Conservation (phyloP, 306 rosid genomes). For the Malus fusca region DNA sequence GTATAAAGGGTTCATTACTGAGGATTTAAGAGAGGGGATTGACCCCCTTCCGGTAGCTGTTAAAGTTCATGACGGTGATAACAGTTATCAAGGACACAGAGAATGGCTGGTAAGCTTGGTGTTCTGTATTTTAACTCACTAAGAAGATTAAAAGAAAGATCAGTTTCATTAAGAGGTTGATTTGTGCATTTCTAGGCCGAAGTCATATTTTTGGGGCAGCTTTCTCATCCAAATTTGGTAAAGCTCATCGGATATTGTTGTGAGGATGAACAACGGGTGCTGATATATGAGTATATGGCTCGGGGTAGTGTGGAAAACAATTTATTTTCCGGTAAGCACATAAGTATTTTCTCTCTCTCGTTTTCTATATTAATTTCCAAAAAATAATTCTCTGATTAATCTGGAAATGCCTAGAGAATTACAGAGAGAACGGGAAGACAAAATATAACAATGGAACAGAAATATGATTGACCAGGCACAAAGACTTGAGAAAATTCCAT, state of each 20-base stretch:
- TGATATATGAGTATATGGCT: conserved; percentile 86
- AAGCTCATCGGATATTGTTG: conserved; percentile 95
- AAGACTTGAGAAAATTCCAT: too few relatives aligned
- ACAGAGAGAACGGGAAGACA: background rate
- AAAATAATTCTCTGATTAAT: background rate
- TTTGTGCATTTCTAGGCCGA: conserved; percentile 71
- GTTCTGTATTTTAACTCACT: conserved; percentile 4
- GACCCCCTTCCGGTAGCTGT: conserved; percentile 73
- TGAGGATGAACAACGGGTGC: conserved; percentile 85
- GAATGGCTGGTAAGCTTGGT: conserved; percentile 92
- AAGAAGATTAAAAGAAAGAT: background rate
- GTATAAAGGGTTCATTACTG: conserved; percentile 77
- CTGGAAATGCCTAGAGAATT: background rate
- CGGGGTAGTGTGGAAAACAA: conserved; percentile 94
- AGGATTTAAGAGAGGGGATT: conserved; percentile 67
- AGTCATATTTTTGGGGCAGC: conserved; percentile 98
- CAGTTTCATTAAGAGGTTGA: conserved; percentile 19
- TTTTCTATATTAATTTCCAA: background rate
- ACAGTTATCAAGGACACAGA: conserved; percentile 94
- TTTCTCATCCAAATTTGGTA: conserved; percentile 94
- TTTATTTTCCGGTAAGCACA: conserved; percentile 67
- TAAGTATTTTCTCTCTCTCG: background rate
- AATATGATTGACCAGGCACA: too few relatives aligned
- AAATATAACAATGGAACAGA: too few relatives aligned
- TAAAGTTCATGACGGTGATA: conserved; percentile 95